Evolutionary conservation across 805 yeast species (phyloP).

Genomic region (Candida nanaspora): DNA sequence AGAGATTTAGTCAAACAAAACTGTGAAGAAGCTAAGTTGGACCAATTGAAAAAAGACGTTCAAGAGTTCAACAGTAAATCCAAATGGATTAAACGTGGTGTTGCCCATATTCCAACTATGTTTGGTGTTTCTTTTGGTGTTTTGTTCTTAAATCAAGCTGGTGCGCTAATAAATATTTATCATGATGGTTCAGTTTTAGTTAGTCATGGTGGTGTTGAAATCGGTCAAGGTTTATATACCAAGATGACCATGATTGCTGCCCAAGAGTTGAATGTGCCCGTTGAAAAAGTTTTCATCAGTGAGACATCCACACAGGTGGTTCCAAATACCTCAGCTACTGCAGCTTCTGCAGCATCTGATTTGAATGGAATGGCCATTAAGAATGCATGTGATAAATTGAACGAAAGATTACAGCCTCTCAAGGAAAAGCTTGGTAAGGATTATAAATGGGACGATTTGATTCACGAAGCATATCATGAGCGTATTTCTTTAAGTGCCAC

Average conservation of each 20-base stretch:
- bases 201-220: constrained; percentile 43
- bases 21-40: constrained; percentile 28
- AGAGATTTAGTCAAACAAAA: constrained; percentile 29
- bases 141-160: constrained; percentile 38
- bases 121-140: constrained; percentile 44
- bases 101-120: constrained; percentile 38
- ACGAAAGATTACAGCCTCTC: constrained; percentile 32
- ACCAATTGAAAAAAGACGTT: constrained; percentile 27
- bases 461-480: constrained; percentile 35
- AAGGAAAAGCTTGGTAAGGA: constrained; percentile 26
- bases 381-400: constrained; percentile 37
- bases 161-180: constrained; percentile 39
- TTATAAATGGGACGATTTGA: constrained; percentile 34
- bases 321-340: constrained; percentile 42
- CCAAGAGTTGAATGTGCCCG: constrained; percentile 31
- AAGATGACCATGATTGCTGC: constrained; percentile 44
- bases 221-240: constrained; percentile 43
- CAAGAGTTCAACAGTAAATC: constrained; percentile 30
- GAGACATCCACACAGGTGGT: constrained; percentile 42
- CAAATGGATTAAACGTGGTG: constrained; percentile 40
- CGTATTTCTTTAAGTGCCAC: constrained; percentile 40
- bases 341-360: constrained; percentile 43
- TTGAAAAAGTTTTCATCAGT: constrained; percentile 33
- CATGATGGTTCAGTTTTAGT: constrained; percentile 38
- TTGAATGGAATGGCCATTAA: constrained; percentile 44